Base-by-base conservation (phyloP, 371 early-diverging fungal genomes). In the Parasitella parasitica region DNA sequence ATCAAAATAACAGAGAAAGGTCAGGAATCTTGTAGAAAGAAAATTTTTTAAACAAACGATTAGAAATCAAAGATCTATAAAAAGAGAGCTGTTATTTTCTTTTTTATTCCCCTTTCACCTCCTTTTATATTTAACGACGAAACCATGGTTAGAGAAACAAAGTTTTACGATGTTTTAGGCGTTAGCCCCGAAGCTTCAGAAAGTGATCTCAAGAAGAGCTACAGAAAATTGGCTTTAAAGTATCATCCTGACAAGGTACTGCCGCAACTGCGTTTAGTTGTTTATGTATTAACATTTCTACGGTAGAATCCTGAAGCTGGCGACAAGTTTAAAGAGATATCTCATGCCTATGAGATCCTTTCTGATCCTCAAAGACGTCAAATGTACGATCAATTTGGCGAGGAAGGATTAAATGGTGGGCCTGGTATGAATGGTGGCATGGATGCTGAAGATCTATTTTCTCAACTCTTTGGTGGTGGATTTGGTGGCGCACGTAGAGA, bases 161-260 rank as follows among this genome's bases (percentile, higher is more conserved):
- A 94, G 76, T 84, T 87, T 65, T 98, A 98, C 83, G 97, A 98
- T 61, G 71, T 88, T 20, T 90, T 99, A 37, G 97, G 90, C 38
- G 92, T 99, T 22, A 57, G 77, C 28, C 93, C 96, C 43, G 72
- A 70, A 39, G 95, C 96, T 34, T 72, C 88, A 30, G 97, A 96
- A 24, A 59, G 73, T 39, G 94, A 96, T 66, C 82, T 97, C 67
- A 94, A 93, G 73, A 94, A 94, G 72, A 92, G 94, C 16, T 97
- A 93, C 83, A 87, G 94, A 55, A 94, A 91, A 71, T 72, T 97
- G 37, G 98, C 98, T 24, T 84, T 94, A 59, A 90, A 90, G 63
- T 95, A 92, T 78, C 99, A 99, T 69, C 99, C 94, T 50, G 98
- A 96, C 78, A 95, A 95, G 86, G 89, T 86, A 78, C 28, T 27